Conservation (phyloP, 768 basidiomycete species). For the Phanerochaete carnosa region DNA sequence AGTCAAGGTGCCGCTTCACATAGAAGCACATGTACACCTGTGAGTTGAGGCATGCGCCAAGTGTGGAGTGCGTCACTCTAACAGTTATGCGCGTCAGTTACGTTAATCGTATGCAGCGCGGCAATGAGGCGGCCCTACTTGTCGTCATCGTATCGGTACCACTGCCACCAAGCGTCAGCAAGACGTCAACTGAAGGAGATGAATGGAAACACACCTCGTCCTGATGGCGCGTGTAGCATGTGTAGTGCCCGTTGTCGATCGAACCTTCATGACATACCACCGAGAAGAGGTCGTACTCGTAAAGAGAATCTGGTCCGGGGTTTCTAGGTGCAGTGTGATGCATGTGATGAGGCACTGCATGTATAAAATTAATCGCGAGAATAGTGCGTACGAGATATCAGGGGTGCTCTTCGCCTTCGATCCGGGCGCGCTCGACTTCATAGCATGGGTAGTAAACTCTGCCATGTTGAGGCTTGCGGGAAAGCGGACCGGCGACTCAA, state of each 20-base stretch:
- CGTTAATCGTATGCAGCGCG: neutral
- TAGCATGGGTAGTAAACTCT: conserved; percentile 69
- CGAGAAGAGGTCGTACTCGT: conserved; percentile 88
- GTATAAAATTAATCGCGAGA: neutral
- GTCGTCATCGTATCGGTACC: conserved; percentile 94
- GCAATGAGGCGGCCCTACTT: conserved; percentile 49
- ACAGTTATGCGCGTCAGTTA: neutral
- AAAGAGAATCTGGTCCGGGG: conserved; percentile 64
- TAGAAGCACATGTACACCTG: conserved; percentile 95
- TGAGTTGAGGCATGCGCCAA: conserved; percentile 66
- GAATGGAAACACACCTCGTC: conserved; percentile 62
- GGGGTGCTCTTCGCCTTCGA: conserved; percentile 21
- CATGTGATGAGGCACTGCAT: neutral
- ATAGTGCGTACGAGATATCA: conserved; percentile 16
- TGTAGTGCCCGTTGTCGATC: conserved; percentile 94
- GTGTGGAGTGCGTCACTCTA: conserved; percentile 70
- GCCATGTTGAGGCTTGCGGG: conserved; percentile 86
- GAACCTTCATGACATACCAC: conserved; percentile 95
- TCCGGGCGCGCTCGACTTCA: conserved; percentile 50
- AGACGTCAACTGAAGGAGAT: neutral
- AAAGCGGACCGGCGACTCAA: conserved; percentile 79
- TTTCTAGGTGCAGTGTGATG: no score
- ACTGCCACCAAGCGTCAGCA: conserved; percentile 40
- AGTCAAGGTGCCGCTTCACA: conserved; percentile 85
- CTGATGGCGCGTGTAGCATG: conserved; percentile 77